Conservation (phyloP, 148 eudicot genomes). For the Pharnaceum exiguum region DNA sequence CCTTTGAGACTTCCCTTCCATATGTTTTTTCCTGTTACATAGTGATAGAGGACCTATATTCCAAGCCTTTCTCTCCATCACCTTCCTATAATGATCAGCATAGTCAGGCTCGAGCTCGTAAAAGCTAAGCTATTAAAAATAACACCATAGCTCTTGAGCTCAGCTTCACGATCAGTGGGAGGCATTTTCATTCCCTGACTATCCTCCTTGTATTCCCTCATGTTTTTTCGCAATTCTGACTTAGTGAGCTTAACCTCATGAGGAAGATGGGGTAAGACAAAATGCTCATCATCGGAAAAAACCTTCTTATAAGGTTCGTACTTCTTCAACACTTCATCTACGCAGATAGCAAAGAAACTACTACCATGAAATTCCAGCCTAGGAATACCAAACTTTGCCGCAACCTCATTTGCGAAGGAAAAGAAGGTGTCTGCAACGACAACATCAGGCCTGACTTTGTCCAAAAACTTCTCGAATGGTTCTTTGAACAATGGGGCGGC, state of each 20-base stretch:
- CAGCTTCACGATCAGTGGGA: too few species aligned
- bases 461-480: constrained; percentile 17
- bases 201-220: background rate
- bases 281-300: constrained; percentile 31
- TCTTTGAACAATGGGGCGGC: constrained; percentile 12
- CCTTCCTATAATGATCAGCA: constrained; percentile 28
- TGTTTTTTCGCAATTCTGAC: background rate
- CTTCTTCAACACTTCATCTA: background rate
- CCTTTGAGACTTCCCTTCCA: constrained; percentile 24
- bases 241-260: constrained; percentile 20
- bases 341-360: constrained; percentile 22
- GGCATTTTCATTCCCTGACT: background rate
- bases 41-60: constrained; percentile 38
- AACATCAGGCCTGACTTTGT: constrained; percentile 3
- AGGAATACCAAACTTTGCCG: constrained; percentile 22
- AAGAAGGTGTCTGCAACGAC: constrained; percentile 18
- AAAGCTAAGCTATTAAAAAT: constrained; percentile 48
- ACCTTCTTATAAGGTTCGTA: constrained; percentile 25
- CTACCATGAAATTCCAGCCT: constrained; percentile 36
- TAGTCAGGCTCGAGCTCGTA: constrained; percentile 51
- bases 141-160: constrained; percentile 29
- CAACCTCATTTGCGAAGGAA: background rate
- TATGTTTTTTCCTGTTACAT: constrained; percentile 16
- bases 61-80: constrained; percentile 40
- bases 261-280: constrained; percentile 26